A percentile compares a stretch with the other conserved stretches of the same genome.
Evolutionary conservation across 2,329 filamentous ascomycete species (phyloP).

Genomic region (Pseudohalonectria lignicola): DNA sequence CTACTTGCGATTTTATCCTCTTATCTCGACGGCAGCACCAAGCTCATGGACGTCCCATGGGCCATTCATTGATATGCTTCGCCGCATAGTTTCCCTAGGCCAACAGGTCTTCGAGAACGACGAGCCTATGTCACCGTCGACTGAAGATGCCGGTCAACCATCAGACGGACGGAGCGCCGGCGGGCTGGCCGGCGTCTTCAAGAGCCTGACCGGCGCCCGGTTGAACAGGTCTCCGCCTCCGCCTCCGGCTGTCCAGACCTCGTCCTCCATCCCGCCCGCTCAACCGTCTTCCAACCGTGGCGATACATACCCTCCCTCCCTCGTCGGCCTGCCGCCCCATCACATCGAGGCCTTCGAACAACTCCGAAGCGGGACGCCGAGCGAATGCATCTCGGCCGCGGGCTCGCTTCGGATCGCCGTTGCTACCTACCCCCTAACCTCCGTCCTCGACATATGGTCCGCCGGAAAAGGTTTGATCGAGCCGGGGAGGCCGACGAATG

Average conservation of each 20-base stretch:
- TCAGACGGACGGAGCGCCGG: conserved; percentile 43
- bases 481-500: conserved; percentile 36
- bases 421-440: conserved; percentile 46
- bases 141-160: conserved; percentile 43
- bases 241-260: conserved; percentile 21
- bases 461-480: conserved; percentile 56
- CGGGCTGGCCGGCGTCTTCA: conserved; percentile 53
- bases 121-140: conserved; percentile 49
- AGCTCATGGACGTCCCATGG: too few species aligned
- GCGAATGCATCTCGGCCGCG: conserved; percentile 46
- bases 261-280: conserved; percentile 18
- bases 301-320: not conserved
- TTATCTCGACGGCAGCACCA: too few species aligned
- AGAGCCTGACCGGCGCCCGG: conserved; percentile 46
- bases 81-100: conserved; percentile 30
- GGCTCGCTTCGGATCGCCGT: conserved; percentile 44
- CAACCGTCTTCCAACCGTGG: conserved; percentile 17
- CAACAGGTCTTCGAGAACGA: conserved; percentile 28
- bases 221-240: conserved; percentile 38
- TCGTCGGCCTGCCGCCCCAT: conserved; percentile 16
- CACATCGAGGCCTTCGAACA: conserved; percentile 44
- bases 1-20: too few species aligned
- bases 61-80: conserved; percentile 25
- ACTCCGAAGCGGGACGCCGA: conserved; percentile 38
- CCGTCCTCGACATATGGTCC: conserved; percentile 53